Evolutionary conservation across 495 filamentous ascomycete species (phyloP), one percentile per base, ranked within the genome.

Genomic region (Penicillium antarcticum): DNA sequence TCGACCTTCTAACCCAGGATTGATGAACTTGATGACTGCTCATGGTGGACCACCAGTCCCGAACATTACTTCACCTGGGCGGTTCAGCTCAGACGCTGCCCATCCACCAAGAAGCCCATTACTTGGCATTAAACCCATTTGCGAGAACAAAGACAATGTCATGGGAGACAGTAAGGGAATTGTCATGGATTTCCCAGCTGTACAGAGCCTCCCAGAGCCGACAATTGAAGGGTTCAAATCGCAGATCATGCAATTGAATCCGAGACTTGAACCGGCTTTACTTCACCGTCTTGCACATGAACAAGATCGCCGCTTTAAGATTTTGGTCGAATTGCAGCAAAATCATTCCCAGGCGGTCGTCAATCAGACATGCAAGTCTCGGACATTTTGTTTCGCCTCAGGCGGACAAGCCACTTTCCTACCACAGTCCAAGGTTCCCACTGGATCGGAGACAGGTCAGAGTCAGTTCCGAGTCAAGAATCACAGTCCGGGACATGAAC

Each of bases 241-340:
- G 10, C 89, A 96, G 65, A 80, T 95, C 16, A 71, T 81, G 52
- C 75, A 82, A 55, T 67, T 91, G 29, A 92, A 92, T 56, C 88
- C 91, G 11, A 73, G 75, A 4, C 65, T 87, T n/a, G 75, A 81
- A 42, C 77, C 72, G 14, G 88, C 80, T 60, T 72, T 97, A 56
- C 79, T 92, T 14, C 86, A 92, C n/a, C 83, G 92, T 38, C 86
- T 96, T 56, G 88, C 87, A 0, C 74, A 86, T 49, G 89, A 95
- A 60, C 89, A 96, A 60, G 70, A 84, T 33, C 76, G 80, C 44
- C 82, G 92, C 34, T 95, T 91, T 65, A 91, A 89, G 68, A 82
- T 81, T 36, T 75, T 97, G 29, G 78, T 94, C 29, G 87, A 84
- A 17, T 69, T 80, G 42, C 85, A 85, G 56, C 77, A 86, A 21